Evolutionary conservation across 495 filamentous ascomycete species (phyloP).

Genomic region (Geopyxis carbonaria): DNA sequence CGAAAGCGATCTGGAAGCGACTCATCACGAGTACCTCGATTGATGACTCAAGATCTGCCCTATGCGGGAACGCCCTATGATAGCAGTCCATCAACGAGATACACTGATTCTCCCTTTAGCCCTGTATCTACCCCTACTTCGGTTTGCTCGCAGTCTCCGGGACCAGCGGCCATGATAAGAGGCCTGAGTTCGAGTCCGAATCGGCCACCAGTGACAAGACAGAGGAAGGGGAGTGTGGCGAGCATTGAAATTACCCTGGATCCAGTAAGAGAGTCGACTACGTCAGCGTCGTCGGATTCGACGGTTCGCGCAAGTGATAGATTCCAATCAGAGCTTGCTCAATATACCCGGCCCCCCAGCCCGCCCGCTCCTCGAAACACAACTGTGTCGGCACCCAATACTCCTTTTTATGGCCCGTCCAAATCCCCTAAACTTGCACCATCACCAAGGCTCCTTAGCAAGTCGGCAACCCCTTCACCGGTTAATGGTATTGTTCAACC

Average conservation of each 20-base stretch:
- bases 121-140: conserved; percentile 89
- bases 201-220: conserved; percentile 37
- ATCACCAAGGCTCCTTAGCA: conserved; percentile 11
- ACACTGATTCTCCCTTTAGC: conserved; percentile 89
- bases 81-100: conserved; percentile 81
- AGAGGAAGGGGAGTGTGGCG: conserved; percentile 34
- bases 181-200: conserved; percentile 52
- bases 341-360: conserved; percentile 8
- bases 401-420: conserved; percentile 12
- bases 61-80: conserved; percentile 38
- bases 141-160: conserved; percentile 79
- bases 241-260: conserved; percentile 36
- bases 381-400: conserved; percentile 10
- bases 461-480: conserved; percentile 10
- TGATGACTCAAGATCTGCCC: conserved; percentile 18
- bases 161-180: conserved; percentile 43
- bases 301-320: conserved; percentile 33
- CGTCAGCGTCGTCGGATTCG: conserved; percentile 43
- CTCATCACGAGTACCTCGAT: conserved; percentile 10
- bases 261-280: conserved; percentile 45
- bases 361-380: conserved; percentile 8
- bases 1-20: conserved; percentile 12
- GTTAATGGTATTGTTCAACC: conserved; percentile 11
- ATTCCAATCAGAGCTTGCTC: no score
- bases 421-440: conserved; percentile 17